Evolutionary conservation across 495 filamentous ascomycete species (phyloP).

Genomic region (Pseudotulostoma volvatum): DNA sequence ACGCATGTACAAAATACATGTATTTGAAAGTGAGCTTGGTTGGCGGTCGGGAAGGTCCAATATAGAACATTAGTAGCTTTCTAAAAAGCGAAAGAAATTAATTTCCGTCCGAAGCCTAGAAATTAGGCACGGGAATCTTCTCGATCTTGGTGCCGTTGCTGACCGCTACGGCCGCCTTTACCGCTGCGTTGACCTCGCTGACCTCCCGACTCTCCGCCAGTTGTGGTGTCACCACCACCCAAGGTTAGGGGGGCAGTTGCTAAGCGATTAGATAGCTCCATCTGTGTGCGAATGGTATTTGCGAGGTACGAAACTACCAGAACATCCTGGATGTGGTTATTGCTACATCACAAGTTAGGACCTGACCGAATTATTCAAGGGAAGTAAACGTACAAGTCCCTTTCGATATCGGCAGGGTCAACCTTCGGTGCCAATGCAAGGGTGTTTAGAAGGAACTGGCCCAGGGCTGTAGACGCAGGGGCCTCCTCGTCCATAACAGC

Average conservation of each 20-base stretch:
- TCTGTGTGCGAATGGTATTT: slow-evolving; percentile 97
- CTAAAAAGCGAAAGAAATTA: no score
- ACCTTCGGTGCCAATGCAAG: slow-evolving; percentile 89
- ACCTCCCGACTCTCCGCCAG: slow-evolving; percentile 13
- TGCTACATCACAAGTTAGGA: slow-evolving; percentile 47
- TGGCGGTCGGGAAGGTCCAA: no score
- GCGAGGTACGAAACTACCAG: slow-evolving; percentile 92
- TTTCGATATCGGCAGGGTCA: slow-evolving; percentile 69
- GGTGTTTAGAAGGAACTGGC: slow-evolving; percentile 86
- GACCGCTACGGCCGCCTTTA: slow-evolving; percentile 33
- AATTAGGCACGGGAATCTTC: slow-evolving; percentile 32
- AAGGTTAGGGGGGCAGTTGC: slow-evolving; percentile 67
- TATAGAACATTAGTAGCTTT: no score
- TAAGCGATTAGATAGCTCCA: slow-evolving; percentile 86
- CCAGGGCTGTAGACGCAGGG: slow-evolving; percentile 63
- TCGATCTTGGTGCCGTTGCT: slow-evolving; percentile 24
- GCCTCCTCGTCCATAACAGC: slow-evolving; percentile 59
- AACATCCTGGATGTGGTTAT: slow-evolving; percentile 98
- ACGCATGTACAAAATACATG: no score
- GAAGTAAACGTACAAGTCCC: slow-evolving; percentile 57
- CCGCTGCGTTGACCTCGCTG: slow-evolving; percentile 26
- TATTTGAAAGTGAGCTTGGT: no score
- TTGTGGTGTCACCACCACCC: slow-evolving; percentile 33
- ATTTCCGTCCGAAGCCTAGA: no score
- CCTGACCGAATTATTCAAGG: slow-evolving; percentile 25